A percentile compares a stretch with the other conserved stretches of the same genome.
These are phyloP conservation scores for Jamesozyma hellenica DNA, from an alignment of 805 yeast genomes.

Conservation along the genomic window DNA sequence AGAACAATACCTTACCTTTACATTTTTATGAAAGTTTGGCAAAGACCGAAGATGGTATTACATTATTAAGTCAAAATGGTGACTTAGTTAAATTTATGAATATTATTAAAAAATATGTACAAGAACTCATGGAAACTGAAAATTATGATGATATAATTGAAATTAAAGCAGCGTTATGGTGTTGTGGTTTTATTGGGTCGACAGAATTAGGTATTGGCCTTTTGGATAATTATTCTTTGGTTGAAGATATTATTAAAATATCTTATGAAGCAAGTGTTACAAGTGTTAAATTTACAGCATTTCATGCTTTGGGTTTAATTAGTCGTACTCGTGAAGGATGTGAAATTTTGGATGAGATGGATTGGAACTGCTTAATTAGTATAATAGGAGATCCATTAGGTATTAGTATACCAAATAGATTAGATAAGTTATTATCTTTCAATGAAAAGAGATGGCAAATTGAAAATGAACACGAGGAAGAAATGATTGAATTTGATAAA, in stretches of 20 bases:
- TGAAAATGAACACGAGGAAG: constrained; percentile 12
- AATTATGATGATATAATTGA: constrained; percentile 30
- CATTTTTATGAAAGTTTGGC: constrained; percentile 77
- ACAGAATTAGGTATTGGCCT: constrained; percentile 57
- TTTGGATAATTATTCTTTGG: constrained; percentile 42
- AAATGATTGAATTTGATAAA: constrained; percentile 13
- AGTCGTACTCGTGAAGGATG: constrained; percentile 67
- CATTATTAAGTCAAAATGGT: constrained; percentile 43
- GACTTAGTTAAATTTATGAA: constrained; percentile 35
- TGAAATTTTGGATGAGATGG: constrained; percentile 72
- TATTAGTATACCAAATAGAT: constrained; percentile 32
- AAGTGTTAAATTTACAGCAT: constrained; percentile 67
- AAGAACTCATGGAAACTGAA: constrained; percentile 14
- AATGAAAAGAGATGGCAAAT: constrained; percentile 16
- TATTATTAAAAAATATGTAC: constrained; percentile 27
- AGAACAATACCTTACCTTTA: constrained; percentile 33
- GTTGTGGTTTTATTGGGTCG: constrained; percentile 74
- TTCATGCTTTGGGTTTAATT: constrained; percentile 65
- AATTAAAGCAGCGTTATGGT: constrained; percentile 76
- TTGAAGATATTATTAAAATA: constrained; percentile 44
- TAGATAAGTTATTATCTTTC: constrained; percentile 27
- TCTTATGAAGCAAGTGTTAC: constrained; percentile 40
- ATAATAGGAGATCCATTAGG: constrained; percentile 36
- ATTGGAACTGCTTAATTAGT: constrained; percentile 53
- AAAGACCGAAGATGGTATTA: constrained; percentile 71